phyloP scores from a whole-genome alignment of 2,329 filamentous ascomycete genomes.

The Venturiaceae sp. region DNA sequence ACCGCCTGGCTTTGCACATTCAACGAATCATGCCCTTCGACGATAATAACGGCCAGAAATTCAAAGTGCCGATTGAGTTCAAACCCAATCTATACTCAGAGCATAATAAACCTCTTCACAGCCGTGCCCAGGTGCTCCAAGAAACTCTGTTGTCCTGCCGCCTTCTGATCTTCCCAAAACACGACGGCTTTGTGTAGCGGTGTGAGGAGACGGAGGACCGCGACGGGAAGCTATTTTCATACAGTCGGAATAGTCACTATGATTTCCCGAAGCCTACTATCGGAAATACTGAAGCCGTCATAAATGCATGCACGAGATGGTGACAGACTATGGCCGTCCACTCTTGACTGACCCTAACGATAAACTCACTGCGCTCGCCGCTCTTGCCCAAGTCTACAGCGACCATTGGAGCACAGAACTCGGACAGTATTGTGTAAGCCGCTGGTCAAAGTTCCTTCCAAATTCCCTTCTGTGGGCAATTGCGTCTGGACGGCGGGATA shows the following conservation, averaged over 20 bases:
- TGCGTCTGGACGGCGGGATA: background rate
- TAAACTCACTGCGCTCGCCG: background rate
- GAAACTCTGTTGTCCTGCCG: background rate
- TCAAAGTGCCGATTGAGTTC: background rate
- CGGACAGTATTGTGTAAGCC: background rate
- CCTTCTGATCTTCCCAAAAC: background rate
- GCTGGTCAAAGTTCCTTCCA: background rate
- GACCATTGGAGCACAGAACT: background rate
- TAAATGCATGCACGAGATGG: background rate
- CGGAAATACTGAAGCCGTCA: too few species aligned
- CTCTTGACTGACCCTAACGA: background rate
- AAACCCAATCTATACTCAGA: background rate
- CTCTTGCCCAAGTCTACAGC: background rate
- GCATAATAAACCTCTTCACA: background rate
- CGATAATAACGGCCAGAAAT: background rate
- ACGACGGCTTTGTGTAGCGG: background rate
- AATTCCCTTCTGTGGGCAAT: background rate
- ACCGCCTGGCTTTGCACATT: too few species aligned
- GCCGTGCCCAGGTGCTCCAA: background rate
- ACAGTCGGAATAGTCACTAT: background rate
- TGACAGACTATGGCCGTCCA: background rate
- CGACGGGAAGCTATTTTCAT: background rate
- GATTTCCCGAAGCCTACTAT: too few species aligned
- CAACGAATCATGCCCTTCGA: too few species aligned
- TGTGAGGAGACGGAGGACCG: background rate